A percentile compares a stretch with the other conserved stretches of the same genome.
phyloP scores from a whole-genome alignment of 1,284 basidiomycete genomes.

The Leccinum pachyderme region DNA sequence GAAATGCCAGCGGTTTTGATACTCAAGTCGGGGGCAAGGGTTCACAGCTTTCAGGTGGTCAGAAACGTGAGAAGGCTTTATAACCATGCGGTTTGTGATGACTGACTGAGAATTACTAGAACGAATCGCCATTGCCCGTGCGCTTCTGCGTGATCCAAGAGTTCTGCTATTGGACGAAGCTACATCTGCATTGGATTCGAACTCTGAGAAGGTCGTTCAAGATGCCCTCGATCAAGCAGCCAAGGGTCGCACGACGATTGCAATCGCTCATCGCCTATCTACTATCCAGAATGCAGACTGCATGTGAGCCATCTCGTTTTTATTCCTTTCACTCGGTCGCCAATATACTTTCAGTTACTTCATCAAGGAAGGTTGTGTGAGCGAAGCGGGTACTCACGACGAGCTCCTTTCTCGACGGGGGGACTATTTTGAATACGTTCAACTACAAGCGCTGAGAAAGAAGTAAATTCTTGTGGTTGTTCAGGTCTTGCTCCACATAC shows the following conservation, averaged over 20 bases:
- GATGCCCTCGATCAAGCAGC: constrained; percentile 90
- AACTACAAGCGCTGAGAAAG: constrained; percentile 75
- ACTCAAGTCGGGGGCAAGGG: constrained; percentile 92
- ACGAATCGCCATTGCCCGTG: constrained; percentile 96
- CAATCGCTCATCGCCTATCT: constrained; percentile 93
- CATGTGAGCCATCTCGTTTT: constrained; percentile 60
- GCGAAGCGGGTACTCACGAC: constrained; percentile 87
- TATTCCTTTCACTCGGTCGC: constrained; percentile 7
- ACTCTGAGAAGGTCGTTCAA: constrained; percentile 93
- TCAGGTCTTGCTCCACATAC: not conserved
- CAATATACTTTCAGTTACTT: constrained; percentile 63
- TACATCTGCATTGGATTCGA: constrained; percentile 93
- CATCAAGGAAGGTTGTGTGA: constrained; percentile 87
- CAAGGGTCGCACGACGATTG: constrained; percentile 86
- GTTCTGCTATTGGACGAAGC: constrained; percentile 90
- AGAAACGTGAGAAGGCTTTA: constrained; percentile 65
- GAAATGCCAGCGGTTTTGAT: constrained; percentile 56
- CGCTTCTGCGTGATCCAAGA: constrained; percentile 92
- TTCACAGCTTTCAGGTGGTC: constrained; percentile 89
- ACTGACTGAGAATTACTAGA: constrained; percentile 47
- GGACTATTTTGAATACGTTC: constrained; percentile 86
- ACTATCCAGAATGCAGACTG: constrained; percentile 93
- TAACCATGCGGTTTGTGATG: not conserved
- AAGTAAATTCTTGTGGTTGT: constrained; percentile 15
- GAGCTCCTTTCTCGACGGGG: constrained; percentile 73